Conservation (phyloP, 2,329 filamentous ascomycete species). For the Lachnellula suecica region DNA sequence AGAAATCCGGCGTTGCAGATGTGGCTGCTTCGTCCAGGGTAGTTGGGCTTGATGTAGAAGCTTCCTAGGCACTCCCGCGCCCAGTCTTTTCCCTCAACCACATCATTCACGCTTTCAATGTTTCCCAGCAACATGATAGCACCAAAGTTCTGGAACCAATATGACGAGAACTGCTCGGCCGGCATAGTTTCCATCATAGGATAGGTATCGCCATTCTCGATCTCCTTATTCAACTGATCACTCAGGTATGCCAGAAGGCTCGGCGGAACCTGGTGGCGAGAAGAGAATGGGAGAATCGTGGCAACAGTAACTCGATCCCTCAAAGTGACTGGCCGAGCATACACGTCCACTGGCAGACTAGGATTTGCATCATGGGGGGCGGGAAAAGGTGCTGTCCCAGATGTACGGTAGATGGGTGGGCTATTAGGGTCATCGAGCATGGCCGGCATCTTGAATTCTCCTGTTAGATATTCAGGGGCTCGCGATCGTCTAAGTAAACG, state of each 20-base stretch:
- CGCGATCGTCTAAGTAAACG: constrained; percentile 3
- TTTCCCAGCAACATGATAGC: constrained; percentile 70
- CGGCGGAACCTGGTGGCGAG: constrained; percentile 58
- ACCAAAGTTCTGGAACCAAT: constrained; percentile 74
- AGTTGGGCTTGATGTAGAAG: constrained; percentile 74
- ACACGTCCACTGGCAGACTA: constrained; percentile 41
- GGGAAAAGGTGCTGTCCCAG: constrained; percentile 52
- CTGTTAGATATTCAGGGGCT: neutral
- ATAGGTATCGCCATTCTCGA: constrained; percentile 72
- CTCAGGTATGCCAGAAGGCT: constrained; percentile 63
- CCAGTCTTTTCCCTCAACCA: constrained; percentile 57
- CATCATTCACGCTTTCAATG: constrained; percentile 51
- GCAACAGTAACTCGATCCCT: constrained; percentile 66
- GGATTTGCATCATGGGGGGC: constrained; percentile 50
- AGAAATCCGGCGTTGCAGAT: constrained; percentile 67
- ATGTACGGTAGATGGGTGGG: constrained; percentile 53
- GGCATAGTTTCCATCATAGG: constrained; percentile 66
- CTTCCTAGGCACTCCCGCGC: constrained; percentile 64
- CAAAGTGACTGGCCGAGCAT: constrained; percentile 61
- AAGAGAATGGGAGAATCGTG: constrained; percentile 67
- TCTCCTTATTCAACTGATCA: constrained; percentile 68
- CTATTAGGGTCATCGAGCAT: constrained; percentile 60
- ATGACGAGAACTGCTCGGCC: constrained; percentile 60
- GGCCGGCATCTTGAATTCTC: constrained; percentile 49
- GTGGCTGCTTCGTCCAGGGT: constrained; percentile 71